A percentile compares a stretch with the other conserved stretches of the same genome.
phyloP scores from a whole-genome alignment of 2,329 filamentous ascomycete genomes.

The Geosmithia putterillii region DNA sequence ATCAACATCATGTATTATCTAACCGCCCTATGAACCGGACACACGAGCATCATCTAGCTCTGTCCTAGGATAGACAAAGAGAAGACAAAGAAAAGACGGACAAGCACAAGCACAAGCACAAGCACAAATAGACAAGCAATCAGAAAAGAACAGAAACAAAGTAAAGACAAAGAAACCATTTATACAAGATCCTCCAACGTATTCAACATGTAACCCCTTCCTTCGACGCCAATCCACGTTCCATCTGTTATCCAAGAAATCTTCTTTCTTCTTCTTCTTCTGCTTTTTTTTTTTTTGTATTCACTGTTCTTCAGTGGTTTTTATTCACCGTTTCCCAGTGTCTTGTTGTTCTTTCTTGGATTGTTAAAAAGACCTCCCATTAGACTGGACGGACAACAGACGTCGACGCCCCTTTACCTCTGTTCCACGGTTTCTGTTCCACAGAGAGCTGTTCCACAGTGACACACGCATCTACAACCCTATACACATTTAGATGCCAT shows the following conservation, averaged over 20 bases:
- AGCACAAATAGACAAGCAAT: neutral
- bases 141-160: neutral
- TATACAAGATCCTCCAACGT: neutral
- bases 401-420: neutral
- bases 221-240: neutral
- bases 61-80: neutral
- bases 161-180: neutral
- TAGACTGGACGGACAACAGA: no score
- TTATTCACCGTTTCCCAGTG: no score
- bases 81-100: neutral
- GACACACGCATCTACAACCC: neutral
- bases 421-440: no score
- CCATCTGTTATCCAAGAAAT: neutral
- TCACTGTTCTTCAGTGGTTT: no score
- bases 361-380: no score
- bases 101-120: neutral
- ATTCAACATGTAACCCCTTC: neutral
- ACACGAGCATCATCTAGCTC: neutral
- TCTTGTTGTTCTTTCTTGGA: no score
- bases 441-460: no score
- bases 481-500: neutral
- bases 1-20: no score
- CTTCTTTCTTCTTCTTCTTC: neutral
- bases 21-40: no score
- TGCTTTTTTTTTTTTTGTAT: no score